Percentiles rank a stretch among this genome's conserved stretches.
These are phyloP conservation scores for Lanmaoa rubissima DNA, from an alignment of 768 basidiomycete species.

Conservation along the genomic window DNA sequence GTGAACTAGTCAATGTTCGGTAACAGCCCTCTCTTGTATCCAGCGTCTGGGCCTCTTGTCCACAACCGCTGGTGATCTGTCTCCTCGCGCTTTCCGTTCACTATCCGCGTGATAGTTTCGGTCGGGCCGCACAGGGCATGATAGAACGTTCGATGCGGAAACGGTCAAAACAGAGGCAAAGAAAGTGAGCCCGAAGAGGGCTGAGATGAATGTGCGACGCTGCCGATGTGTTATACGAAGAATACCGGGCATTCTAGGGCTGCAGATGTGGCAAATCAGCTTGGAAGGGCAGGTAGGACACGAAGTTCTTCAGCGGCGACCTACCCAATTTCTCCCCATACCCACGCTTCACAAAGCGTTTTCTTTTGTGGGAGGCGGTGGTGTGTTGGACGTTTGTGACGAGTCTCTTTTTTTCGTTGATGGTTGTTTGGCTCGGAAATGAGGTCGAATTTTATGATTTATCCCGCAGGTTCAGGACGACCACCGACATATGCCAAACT, in stretches of 20 bases:
- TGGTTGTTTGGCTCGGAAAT: conserved; percentile 18
- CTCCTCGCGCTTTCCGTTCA: conserved; percentile 31
- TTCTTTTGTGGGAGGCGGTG: neutral
- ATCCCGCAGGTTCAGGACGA: too few species aligned
- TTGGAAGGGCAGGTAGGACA: neutral
- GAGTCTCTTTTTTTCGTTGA: conserved; percentile 13
- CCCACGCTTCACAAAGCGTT: conserved; percentile 7
- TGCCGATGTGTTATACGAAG: conserved; percentile 55
- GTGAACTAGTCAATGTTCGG: conserved; percentile 13
- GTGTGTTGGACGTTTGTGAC: neutral
- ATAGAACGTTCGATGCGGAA: conserved; percentile 72
- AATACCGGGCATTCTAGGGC: conserved; percentile 56
- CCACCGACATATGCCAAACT: conserved; percentile 19
- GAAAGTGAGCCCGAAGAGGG: conserved; percentile 80
- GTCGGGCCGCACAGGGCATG: conserved; percentile 71
- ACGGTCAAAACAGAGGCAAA: conserved; percentile 77
- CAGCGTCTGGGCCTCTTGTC: conserved; percentile 71
- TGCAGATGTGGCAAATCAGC: conserved; percentile 52
- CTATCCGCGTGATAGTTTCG: conserved; percentile 60
- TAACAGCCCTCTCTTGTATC: conserved; percentile 67
- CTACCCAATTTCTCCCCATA: conserved; percentile 29
- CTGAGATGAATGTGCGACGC: conserved; percentile 71
- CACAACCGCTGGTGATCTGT: conserved; percentile 38
- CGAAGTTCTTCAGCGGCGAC: neutral
- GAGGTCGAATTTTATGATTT: too few species aligned